A percentile compares a stretch with the other conserved stretches of the same genome.
Conservation (phyloP, 805 yeast genomes). For the Candida peoriensis region DNA sequence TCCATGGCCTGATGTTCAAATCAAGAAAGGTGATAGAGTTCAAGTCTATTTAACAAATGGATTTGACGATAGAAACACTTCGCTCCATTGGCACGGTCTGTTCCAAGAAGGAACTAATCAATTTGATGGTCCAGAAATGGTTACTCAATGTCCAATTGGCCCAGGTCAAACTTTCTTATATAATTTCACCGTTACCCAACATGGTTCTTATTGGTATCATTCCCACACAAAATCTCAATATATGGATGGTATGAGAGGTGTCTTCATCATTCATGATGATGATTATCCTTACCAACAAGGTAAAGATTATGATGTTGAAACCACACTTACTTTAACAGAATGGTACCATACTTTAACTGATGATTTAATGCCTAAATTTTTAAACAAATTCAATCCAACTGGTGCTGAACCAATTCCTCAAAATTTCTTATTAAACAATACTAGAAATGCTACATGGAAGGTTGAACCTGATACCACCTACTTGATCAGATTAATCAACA, state of each 20-base stretch:
- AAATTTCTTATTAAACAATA: slow-evolving; percentile 71
- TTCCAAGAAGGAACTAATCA: slow-evolving; percentile 41
- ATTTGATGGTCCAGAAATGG: slow-evolving; percentile 46
- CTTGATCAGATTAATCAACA: slow-evolving; percentile 71
- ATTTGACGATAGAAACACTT: slow-evolving; percentile 38
- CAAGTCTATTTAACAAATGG: slow-evolving; percentile 35
- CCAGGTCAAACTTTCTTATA: slow-evolving; percentile 39
- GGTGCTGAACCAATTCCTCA: slow-evolving; percentile 99
- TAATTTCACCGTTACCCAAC: slow-evolving; percentile 36
- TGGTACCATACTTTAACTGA: slow-evolving; percentile 74
- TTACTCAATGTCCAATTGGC: slow-evolving; percentile 44
- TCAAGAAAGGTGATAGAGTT: slow-evolving; percentile 37
- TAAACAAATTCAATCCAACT: slow-evolving; percentile 80
- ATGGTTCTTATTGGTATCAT: slow-evolving; percentile 55
- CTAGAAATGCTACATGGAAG: slow-evolving; percentile 67
- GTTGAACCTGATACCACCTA: slow-evolving; percentile 87
- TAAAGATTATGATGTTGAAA: slow-evolving; percentile 72
- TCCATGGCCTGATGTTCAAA: slow-evolving; percentile 46
- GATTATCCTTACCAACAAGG: slow-evolving; percentile 49
- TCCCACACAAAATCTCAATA: slow-evolving; percentile 44
- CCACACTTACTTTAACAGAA: slow-evolving; percentile 63
- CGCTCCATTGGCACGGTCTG: slow-evolving; percentile 52
- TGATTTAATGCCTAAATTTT: slow-evolving; percentile 47
- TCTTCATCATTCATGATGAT: slow-evolving; percentile 53
- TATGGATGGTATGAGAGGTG: slow-evolving; percentile 45